Evolutionary conservation across 345 rosid species (phyloP), one percentile per base, ranked within the genome.

Genomic region (Eucalyptus sp.): DNA sequence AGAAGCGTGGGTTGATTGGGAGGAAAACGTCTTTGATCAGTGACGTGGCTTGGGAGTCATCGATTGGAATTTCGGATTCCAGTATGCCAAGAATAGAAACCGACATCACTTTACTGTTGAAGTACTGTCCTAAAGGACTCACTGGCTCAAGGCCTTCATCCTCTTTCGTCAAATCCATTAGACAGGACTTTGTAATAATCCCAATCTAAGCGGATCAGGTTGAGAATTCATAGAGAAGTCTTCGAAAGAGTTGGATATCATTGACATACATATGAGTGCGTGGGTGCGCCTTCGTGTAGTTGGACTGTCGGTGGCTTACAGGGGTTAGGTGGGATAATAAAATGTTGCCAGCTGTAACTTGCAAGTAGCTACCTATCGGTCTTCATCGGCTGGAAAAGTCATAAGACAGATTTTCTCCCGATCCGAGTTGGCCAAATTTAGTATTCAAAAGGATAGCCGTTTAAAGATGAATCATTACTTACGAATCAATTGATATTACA

Each of bases 1-100:
- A 92, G 92, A 93, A 93, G 51, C 93, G 95, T 14, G 92, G 92
- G 49, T 87, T 93, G 91, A 93, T 88, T 22, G 92, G 95, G 49
- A 93, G 93, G 85, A 93, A 92, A 11, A 91, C 89, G 84, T 87
- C 79, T 17, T 56, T 50, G 44, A 93, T 76, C 85, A 91, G 48
- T 5, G 89, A 12, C 54, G 79, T 22, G 29, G 90, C 3, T 4
- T 66, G 88, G 4, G 81, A 88, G 43, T 90, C 92, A 87, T 92
- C 92, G 44, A 68, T 68, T 10, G 80, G 80, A 33, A 0, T 68
- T 68, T 33, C 44, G 24, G 13, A 68, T 68, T 93, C 94, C 86
- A 93, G 44, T n/a, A 92, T 90, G 46, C 52, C 90, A 44, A 93
- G 84, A 37, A 91, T 25, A 49, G 64, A 64, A 12, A 93, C 41